phyloP scores from a whole-genome alignment of 192 early-diverging fungal species.

The Entrophospora sp. region DNA sequence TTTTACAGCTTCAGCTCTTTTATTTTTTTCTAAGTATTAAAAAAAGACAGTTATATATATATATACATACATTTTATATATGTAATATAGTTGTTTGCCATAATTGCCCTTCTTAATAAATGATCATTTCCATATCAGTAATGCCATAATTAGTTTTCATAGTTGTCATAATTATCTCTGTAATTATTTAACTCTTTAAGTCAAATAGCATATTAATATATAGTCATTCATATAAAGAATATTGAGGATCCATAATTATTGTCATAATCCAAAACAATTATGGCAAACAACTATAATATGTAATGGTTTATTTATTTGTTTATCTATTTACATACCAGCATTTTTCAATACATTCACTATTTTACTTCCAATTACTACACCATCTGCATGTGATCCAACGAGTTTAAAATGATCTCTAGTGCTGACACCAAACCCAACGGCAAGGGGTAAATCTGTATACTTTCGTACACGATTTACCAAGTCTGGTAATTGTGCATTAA shows the following conservation, averaged over 20 bases:
- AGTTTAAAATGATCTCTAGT: slow-evolving; percentile 79
- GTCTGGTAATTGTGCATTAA: slow-evolving; percentile 59
- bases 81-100: no score
- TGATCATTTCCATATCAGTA: not conserved
- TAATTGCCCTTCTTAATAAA: no score
- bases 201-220: no score
- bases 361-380: slow-evolving; percentile 92
- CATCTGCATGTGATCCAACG: slow-evolving; percentile 83
- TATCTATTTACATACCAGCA: slow-evolving; percentile 33
- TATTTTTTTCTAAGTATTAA: slow-evolving; percentile 12
- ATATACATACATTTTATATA: no score
- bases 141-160: not conserved
- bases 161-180: no score
- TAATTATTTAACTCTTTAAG: no score
- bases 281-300: no score
- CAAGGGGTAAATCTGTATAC: slow-evolving; percentile 74
- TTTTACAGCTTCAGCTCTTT: slow-evolving; percentile 35
- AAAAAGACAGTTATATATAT: no score
- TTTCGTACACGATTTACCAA: slow-evolving; percentile 72
- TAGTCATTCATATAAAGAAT: no score
- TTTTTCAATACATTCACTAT: slow-evolving; percentile 76
- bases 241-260: no score
- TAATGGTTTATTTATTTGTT: no score
- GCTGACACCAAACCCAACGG: slow-evolving; percentile 96
- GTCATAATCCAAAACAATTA: no score